These are phyloP conservation scores for Gomphus bonarii DNA, from an alignment of 1,284 basidiomycete genomes.

Conservation along the genomic window DNA sequence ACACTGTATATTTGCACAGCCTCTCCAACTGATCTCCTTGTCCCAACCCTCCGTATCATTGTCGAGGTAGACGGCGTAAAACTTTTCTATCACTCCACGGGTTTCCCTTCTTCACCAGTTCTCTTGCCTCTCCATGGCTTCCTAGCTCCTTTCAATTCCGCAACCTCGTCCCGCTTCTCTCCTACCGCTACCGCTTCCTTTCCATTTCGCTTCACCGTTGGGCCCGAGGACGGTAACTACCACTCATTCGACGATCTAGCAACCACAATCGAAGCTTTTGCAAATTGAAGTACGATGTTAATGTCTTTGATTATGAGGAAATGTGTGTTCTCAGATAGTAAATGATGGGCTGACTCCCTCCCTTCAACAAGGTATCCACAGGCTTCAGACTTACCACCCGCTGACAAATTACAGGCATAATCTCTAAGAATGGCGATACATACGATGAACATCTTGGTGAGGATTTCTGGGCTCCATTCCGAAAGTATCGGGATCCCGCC, in stretches of 20 bases:
- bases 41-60: slow-evolving; percentile 6
- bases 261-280: slow-evolving; percentile 29
- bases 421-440: slow-evolving; percentile 40
- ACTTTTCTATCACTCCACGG: slow-evolving; percentile 35
- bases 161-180: slow-evolving; percentile 33
- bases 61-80: slow-evolving; percentile 26
- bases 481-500: slow-evolving; percentile 25
- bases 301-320: slow-evolving; percentile 43
- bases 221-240: slow-evolving; percentile 26
- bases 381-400: slow-evolving; percentile 29
- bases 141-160: slow-evolving; percentile 38
- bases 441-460: slow-evolving; percentile 33
- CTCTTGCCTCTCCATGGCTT: slow-evolving; percentile 40
- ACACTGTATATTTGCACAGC: too few relatives aligned
- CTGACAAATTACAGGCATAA: slow-evolving; percentile 31
- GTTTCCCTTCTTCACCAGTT: slow-evolving; percentile 22
- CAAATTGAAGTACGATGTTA: slow-evolving; percentile 31
- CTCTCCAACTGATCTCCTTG: too few relatives aligned
- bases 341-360: slow-evolving; percentile 15
- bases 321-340: slow-evolving; percentile 24
- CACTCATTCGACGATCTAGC: slow-evolving; percentile 30
- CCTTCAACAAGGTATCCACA: not conserved
- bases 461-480: slow-evolving; percentile 28
- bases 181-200: slow-evolving; percentile 31
- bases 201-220: slow-evolving; percentile 37